These are phyloP conservation scores for Colletotrichum aenigma DNA, from an alignment of 2,329 filamentous ascomycete species.

Conservation along the genomic window DNA sequence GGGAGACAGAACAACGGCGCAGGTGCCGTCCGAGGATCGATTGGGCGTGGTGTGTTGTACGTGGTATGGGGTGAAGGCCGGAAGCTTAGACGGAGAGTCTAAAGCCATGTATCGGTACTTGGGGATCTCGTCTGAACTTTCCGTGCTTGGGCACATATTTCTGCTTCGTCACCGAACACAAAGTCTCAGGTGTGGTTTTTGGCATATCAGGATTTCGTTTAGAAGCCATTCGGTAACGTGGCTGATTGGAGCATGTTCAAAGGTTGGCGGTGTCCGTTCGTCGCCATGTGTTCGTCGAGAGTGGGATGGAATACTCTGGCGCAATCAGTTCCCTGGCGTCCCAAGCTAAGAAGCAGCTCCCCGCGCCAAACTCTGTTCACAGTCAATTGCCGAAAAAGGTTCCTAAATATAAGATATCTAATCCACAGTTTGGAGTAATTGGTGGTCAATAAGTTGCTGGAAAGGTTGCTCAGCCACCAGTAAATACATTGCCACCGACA, in stretches of 20 bases:
- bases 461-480: neutral
- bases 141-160: neutral
- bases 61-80: neutral
- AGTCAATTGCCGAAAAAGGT: neutral
- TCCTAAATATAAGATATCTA: neutral
- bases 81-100: neutral
- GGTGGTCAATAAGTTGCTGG: neutral
- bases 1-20: neutral
- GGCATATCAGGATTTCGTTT: neutral
- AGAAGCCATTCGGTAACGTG: neutral
- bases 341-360: neutral
- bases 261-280: neutral
- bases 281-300: neutral
- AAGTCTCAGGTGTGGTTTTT: neutral
- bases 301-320: neutral
- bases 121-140: constrained; percentile 1
- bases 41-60: neutral
- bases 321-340: neutral
- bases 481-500: neutral
- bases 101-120: neutral
- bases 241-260: neutral
- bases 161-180: neutral
- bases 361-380: neutral
- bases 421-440: neutral
- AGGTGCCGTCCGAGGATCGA: constrained; percentile 15